These are phyloP conservation scores for Fusarium miscanthi DNA, from an alignment of 2,329 filamentous ascomycete species.

Conservation along the genomic window DNA sequence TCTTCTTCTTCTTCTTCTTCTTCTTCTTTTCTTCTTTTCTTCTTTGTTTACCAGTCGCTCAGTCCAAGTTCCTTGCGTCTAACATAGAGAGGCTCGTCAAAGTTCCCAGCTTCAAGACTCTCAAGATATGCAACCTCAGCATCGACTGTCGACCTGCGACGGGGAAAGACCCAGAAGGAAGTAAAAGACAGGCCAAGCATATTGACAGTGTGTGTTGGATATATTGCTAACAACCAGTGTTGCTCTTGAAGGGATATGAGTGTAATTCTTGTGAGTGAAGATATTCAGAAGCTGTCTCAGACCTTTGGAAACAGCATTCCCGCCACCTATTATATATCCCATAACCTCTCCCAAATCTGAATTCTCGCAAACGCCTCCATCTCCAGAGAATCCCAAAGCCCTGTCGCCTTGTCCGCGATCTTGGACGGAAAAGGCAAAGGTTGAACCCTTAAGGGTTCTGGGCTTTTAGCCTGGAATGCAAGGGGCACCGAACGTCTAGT, in stretches of 20 bases:
- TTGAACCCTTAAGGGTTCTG: constrained; percentile 18
- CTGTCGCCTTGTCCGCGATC: constrained; percentile 8
- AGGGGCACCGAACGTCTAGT: constrained; percentile 16
- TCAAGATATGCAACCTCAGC: constrained; percentile 22
- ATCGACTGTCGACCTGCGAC: constrained; percentile 30
- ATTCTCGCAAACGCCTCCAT: constrained; percentile 3
- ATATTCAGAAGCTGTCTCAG: background rate
- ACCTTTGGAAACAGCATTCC: background rate
- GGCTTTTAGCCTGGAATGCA: constrained; percentile 25
- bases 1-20: no score
- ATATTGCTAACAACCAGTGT: background rate
- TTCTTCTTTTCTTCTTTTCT: background rate
- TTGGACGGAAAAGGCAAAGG: constrained; percentile 22
- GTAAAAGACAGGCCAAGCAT: constrained; percentile 40
- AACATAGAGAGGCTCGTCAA: constrained; percentile 31
- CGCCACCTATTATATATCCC: constrained; percentile 7
- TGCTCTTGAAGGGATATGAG: background rate
- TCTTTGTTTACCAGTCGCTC: constrained; percentile 26
- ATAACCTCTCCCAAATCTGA: background rate
- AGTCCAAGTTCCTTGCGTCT: constrained; percentile 27
- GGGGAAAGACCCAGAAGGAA: constrained; percentile 34
- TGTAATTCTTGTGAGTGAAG: background rate
- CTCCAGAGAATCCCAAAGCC: constrained; percentile 9
- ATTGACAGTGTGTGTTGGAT: background rate
- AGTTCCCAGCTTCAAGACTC: constrained; percentile 31